These are phyloP conservation scores for Barnettozyma salicaria DNA, from an alignment of 805 yeast genomes.

Conservation along the genomic window DNA sequence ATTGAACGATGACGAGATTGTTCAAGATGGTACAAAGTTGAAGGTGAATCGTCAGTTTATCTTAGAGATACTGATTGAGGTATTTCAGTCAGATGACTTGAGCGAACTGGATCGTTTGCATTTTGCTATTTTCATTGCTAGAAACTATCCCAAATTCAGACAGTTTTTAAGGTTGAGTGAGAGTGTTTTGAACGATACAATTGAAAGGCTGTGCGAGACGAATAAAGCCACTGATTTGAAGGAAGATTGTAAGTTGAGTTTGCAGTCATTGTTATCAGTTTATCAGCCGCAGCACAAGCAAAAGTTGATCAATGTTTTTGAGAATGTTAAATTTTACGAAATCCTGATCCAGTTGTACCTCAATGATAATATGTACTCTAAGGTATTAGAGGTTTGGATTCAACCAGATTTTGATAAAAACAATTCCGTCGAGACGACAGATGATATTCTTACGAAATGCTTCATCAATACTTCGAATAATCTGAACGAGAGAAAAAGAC, in stretches of 20 bases:
- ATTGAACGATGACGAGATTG: slow-evolving; percentile 54
- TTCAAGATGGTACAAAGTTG: slow-evolving; percentile 20
- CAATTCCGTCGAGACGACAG: slow-evolving; percentile 22
- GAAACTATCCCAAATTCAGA: slow-evolving; percentile 77
- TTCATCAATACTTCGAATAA: slow-evolving; percentile 19
- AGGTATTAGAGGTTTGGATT: slow-evolving; percentile 52
- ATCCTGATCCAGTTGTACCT: slow-evolving; percentile 55
- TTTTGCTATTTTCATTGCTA: slow-evolving; percentile 65
- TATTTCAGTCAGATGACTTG: slow-evolving; percentile 37
- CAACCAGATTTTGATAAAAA: slow-evolving; percentile 23
- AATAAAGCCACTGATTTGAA: slow-evolving; percentile 25
- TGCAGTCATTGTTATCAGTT: slow-evolving; percentile 62
- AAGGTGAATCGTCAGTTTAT: slow-evolving; percentile 69
- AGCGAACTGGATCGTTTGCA: slow-evolving; percentile 27
- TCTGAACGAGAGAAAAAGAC: slow-evolving; percentile 17
- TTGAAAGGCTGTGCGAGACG: slow-evolving; percentile 44
- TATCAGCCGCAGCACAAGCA: slow-evolving; percentile 55
- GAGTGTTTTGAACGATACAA: slow-evolving; percentile 41
- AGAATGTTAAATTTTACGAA: slow-evolving; percentile 47
- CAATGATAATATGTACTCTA: slow-evolving; percentile 44
- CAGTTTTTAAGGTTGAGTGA: slow-evolving; percentile 78
- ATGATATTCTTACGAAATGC: slow-evolving; percentile 25
- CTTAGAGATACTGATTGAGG: slow-evolving; percentile 62
- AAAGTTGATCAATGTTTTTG: slow-evolving; percentile 43
- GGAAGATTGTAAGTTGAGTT: slow-evolving; percentile 68